Evolutionary conservation across 2,329 filamentous ascomycete species (phyloP), one percentile per base, ranked within the genome.

Genomic region (Colletotrichum tamarilloi): DNA sequence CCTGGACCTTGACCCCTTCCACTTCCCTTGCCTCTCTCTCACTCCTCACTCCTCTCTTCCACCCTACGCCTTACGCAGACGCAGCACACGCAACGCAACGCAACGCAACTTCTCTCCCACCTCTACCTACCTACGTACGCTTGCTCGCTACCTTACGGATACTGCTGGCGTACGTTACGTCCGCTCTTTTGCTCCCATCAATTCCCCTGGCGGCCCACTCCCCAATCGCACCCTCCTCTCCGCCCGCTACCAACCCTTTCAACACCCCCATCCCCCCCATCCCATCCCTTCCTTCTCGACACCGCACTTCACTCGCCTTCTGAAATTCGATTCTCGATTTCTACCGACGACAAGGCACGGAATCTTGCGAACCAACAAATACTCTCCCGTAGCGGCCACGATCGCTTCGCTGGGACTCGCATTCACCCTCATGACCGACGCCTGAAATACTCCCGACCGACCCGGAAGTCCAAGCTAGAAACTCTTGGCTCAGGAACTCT

Each of bases 191-290:
- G 38, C 19, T 46, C 9, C 26, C 42, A 55, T 68, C 73, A 42
- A 26, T 59, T 56, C 28, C 55, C 69, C 69, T 42, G 63, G 60
- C 55, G 58, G 65, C 62, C 65, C 70, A 68, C 70, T 42, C 65
- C 69, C 72, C 73, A 74, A 60, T 62, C 55, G 62, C 67, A 73
- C 71, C 67, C 67, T 73, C 71, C 67, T 72, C 68, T 70, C 73
- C 73, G 65, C 66, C 70, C 70, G 66, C 73, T 75, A 73, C 70
- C 70, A 69, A 70, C 73, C 67, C 70, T 73, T 74, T 72, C 66
- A 73, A 64, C 73, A 75, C 70, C 73, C 58, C 70, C 73, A 73
- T 73, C 69, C 69, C 73, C 57, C 72, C 68, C 72, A 70, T 68
- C 63, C 58, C 46, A 67, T 72, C 65, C 66, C 73, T 73, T 73